Evolutionary conservation across 1,284 basidiomycete genomes (phyloP), one percentile per base, ranked within the genome.

Genomic region (Malassezia restricta): DNA sequence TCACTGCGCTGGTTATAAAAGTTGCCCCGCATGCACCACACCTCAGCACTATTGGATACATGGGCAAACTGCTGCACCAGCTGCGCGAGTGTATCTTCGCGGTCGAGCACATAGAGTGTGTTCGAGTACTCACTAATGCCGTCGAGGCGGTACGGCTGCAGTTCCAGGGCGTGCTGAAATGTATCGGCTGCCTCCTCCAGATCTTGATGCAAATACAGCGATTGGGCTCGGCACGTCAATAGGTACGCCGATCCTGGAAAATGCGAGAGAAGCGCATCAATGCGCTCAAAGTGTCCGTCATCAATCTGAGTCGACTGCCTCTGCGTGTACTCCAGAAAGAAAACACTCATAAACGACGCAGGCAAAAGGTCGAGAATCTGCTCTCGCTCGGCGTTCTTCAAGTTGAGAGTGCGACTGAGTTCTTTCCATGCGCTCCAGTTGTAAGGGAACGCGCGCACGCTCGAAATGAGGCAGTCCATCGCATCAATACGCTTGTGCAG

Each of bases 101-200:
- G 88, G 65, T 91, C 86, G 51, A 87, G 87, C 5, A 98, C 88
- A 74, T 96, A 98, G 38, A 98, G 79, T 66, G 96, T 92, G 71
- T 98, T 95, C 50, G 90, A 94, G 74, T 88, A 92, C 48, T 95
- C 84, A 70, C 96, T 92, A 47, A 98, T 84, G 64, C 95, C 88
- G 62, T 98, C 94, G 57, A 95, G 82, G 24, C 91, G 81, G 75
- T 83, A 85, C 4, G 91, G 91, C 71, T 96, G 91, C 38, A 84
- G 71, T 5, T 77, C 43, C 43, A 61, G 52, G 40, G 62, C 66
- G 40, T 59, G 49, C 33, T 67, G 63, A 43, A 69, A 73, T 11
- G 62, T 64, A 27, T 61, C 63, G 27, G 68, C 67, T 1, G 68
- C 62, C 37, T 64, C 65, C 14, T 48, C 48, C 14, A 47, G 43